phyloP scores from a whole-genome alignment of 2,329 filamentous ascomycete genomes.

The Chaetomiaceae sp. region DNA sequence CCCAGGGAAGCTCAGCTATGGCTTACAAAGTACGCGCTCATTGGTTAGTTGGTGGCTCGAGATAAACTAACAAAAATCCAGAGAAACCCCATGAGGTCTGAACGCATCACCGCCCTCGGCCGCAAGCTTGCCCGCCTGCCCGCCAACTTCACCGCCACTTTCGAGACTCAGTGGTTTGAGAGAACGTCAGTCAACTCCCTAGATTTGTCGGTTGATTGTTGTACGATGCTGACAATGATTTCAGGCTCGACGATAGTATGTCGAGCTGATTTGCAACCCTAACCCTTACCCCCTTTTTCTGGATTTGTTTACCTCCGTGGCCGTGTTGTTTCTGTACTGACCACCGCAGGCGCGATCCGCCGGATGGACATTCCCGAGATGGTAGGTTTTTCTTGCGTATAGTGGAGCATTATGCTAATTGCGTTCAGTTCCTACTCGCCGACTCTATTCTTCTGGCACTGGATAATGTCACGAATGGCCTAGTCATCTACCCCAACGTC shows the following conservation, averaged over 20 bases:
- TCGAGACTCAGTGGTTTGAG: slow-evolving; percentile 52
- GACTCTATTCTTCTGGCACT: slow-evolving; percentile 64
- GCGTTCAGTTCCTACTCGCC: slow-evolving; percentile 56
- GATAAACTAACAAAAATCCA: neutral
- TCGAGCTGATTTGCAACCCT: slow-evolving; percentile 22
- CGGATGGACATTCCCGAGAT: slow-evolving; percentile 57
- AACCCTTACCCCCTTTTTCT: neutral
- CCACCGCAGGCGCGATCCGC: slow-evolving; percentile 49
- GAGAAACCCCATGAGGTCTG: slow-evolving; percentile 41
- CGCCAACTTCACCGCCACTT: slow-evolving; percentile 58
- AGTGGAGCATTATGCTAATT: slow-evolving; percentile 2
- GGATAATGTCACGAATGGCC: slow-evolving; percentile 63
- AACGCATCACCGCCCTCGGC: slow-evolving; percentile 43
- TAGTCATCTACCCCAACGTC: slow-evolving; percentile 71
- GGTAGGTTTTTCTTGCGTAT: slow-evolving; percentile 5
- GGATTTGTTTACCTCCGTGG: neutral
- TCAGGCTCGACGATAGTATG: slow-evolving; percentile 66
- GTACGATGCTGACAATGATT: slow-evolving; percentile 41
- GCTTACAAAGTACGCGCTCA: slow-evolving; percentile 38
- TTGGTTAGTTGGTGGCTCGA: slow-evolving; percentile 28
- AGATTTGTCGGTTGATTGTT: neutral
- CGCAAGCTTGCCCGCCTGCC: slow-evolving; percentile 33
- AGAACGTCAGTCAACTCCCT: slow-evolving; percentile 18
- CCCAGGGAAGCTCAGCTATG: slow-evolving; percentile 27
- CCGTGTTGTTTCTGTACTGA: neutral